Conservation (phyloP, 768 basidiomycete genomes). For the Collybiopsis confluens region DNA sequence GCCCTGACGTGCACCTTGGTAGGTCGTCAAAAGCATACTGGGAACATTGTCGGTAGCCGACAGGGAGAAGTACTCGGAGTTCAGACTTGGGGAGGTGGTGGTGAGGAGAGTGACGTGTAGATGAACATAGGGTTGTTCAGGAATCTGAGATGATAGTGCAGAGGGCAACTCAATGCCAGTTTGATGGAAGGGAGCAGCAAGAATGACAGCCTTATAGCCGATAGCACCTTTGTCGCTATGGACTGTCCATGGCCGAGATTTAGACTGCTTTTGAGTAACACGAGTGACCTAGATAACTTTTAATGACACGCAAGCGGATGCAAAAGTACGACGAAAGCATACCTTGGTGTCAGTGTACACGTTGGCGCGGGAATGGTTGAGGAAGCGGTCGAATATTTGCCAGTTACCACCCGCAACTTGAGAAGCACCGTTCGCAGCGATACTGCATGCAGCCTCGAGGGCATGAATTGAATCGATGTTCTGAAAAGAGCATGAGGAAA, state of each 20-base stretch:
- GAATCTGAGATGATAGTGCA: slow-evolving; percentile 48
- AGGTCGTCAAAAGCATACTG: slow-evolving; percentile 67
- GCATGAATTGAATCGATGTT: slow-evolving; percentile 73
- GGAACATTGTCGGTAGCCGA: slow-evolving; percentile 43
- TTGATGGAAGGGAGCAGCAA: slow-evolving; percentile 83
- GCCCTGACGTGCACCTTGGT: slow-evolving; percentile 51
- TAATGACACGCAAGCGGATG: neutral
- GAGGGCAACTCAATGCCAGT: slow-evolving; percentile 52
- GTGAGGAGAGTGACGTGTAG: slow-evolving; percentile 87
- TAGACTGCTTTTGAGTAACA: slow-evolving; percentile 40
- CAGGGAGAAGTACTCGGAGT: slow-evolving; percentile 68
- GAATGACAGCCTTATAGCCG: slow-evolving; percentile 70
- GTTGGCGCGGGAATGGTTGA: slow-evolving; percentile 64
- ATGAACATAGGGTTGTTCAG: slow-evolving; percentile 70
- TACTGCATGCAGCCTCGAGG: slow-evolving; percentile 63
- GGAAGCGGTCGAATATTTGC: slow-evolving; percentile 79
- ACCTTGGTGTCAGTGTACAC: slow-evolving; percentile 72
- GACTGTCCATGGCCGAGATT: slow-evolving; percentile 49
- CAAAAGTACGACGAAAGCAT: slow-evolving; percentile 10
- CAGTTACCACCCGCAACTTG: slow-evolving; percentile 78
- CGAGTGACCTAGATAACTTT: slow-evolving; percentile 40
- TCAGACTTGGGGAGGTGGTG: slow-evolving; percentile 62
- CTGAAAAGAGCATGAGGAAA: slow-evolving; percentile 25
- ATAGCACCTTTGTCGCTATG: slow-evolving; percentile 40
- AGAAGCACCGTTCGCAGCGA: slow-evolving; percentile 68